Percentiles rank a stretch among this genome's conserved stretches.
phyloP scores from a whole-genome alignment of 2,329 filamentous ascomycete species.

The Ascochyta rabiei region DNA sequence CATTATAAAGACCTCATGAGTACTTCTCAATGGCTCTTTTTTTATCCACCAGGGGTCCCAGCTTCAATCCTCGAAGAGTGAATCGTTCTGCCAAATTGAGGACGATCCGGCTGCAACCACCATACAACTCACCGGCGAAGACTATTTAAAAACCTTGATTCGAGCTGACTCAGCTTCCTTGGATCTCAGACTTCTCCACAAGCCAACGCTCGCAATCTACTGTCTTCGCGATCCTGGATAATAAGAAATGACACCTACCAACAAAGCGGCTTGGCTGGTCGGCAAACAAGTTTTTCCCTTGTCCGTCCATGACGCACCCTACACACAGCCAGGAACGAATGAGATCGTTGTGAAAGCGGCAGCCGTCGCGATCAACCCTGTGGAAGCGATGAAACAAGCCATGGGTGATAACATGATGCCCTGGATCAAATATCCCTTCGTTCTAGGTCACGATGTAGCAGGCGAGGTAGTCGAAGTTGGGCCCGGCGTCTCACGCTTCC shows the following conservation, averaged over 20 bases:
- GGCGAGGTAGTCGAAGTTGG: conserved; percentile 53
- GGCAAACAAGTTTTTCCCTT: conserved; percentile 25
- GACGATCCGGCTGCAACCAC: too few relatives aligned
- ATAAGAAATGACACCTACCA: conserved; percentile 1
- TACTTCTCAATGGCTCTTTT: too few relatives aligned
- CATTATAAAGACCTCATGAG: too few relatives aligned
- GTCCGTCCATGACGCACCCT: conserved; percentile 47
- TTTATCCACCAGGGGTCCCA: too few relatives aligned
- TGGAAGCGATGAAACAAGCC: conserved; percentile 50
- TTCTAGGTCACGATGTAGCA: conserved; percentile 49
- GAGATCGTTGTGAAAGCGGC: conserved; percentile 50
- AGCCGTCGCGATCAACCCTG: conserved; percentile 52
- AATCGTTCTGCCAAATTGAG: too few relatives aligned
- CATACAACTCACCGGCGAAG: too few relatives aligned
- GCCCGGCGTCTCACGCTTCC: conserved; percentile 47
- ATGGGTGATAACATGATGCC: conserved; percentile 18
- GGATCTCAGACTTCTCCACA: too few relatives aligned
- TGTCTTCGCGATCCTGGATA: too few relatives aligned
- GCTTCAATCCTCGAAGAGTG: too few relatives aligned
- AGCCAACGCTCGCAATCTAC: too few relatives aligned
- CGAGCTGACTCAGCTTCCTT: too few relatives aligned
- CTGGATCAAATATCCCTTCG: conserved; percentile 15
- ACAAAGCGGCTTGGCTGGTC: conserved; percentile 5
- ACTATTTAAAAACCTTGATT: too few relatives aligned
- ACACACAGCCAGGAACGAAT: conserved; percentile 40